Evolutionary conservation across 2,329 filamentous ascomycete genomes (phyloP).

Genomic region (Ilyonectria mors-panacis): DNA sequence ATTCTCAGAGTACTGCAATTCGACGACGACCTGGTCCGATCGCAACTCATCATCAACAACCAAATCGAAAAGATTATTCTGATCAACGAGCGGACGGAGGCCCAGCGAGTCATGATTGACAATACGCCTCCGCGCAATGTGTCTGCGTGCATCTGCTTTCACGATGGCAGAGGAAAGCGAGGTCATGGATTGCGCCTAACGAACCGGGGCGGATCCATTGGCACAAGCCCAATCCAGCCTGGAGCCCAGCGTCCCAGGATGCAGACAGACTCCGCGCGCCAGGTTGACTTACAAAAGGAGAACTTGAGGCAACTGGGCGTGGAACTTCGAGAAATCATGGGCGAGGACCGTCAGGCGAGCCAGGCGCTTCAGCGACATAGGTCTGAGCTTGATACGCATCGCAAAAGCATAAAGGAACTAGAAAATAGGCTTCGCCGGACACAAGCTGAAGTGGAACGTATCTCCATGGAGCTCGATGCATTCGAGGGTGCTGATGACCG

Average conservation of each 20-base stretch:
- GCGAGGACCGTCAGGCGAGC: constrained; percentile 62
- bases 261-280: constrained; percentile 80
- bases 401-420: constrained; percentile 55
- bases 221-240: constrained; percentile 61
- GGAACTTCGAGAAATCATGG: constrained; percentile 68
- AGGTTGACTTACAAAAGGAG: constrained; percentile 69
- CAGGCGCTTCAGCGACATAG: constrained; percentile 65
- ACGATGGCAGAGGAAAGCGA: constrained; percentile 68
- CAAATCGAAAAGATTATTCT: constrained; percentile 88
- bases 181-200: constrained; percentile 74
- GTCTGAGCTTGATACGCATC: constrained; percentile 62
- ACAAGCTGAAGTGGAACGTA: constrained; percentile 69
- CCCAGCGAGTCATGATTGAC: constrained; percentile 77
- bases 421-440: constrained; percentile 71
- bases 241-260: constrained; percentile 76
- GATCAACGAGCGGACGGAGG: constrained; percentile 77
- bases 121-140: constrained; percentile 77
- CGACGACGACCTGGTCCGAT: constrained; percentile 82
- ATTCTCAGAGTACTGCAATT: constrained; percentile 86
- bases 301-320: constrained; percentile 67
- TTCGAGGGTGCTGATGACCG: constrained; percentile 78
- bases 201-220: constrained; percentile 57
- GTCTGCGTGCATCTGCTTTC: constrained; percentile 78
- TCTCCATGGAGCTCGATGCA: constrained; percentile 73
- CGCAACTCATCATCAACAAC: constrained; percentile 87